phyloP scores from a whole-genome alignment of 2,329 filamentous ascomycete species.

The Canariomyces notabilis region DNA sequence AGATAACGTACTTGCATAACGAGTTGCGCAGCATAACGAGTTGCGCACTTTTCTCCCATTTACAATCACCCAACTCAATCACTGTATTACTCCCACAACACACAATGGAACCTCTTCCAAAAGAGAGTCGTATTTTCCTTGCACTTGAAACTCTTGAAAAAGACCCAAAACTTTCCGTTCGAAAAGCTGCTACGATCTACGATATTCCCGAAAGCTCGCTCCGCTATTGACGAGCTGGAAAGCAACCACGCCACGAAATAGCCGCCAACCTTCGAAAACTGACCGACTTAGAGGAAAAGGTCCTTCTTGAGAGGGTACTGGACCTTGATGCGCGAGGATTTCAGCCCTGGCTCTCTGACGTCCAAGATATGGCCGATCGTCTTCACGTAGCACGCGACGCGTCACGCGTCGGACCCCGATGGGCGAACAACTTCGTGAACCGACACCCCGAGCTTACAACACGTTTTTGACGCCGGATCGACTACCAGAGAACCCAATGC shows the following conservation, averaged over 20 bases:
- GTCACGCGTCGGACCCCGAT: constrained; percentile 9
- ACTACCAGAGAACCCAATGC: constrained; percentile 24
- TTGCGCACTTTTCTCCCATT: too few species aligned
- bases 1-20: too few species aligned
- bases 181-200: background rate
- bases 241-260: background rate
- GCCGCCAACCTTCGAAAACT: background rate
- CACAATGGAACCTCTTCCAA: too few species aligned
- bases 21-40: too few species aligned
- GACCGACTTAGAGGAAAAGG: background rate
- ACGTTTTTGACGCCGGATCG: constrained; percentile 22
- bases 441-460: constrained; percentile 20
- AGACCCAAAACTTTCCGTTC: background rate
- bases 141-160: background rate
- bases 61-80: too few species aligned
- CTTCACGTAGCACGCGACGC: background rate
- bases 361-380: constrained; percentile 6
- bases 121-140: too few species aligned
- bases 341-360: background rate
- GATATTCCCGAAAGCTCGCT: background rate
- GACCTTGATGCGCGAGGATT: constrained; percentile 8
- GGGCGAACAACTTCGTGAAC: constrained; percentile 18
- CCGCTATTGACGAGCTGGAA: background rate
- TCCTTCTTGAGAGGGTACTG: constrained; percentile 3
- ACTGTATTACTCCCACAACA: too few species aligned